These are phyloP conservation scores for Penicillium sp. DNA, from an alignment of 2,329 filamentous ascomycete genomes.

Conservation along the genomic window DNA sequence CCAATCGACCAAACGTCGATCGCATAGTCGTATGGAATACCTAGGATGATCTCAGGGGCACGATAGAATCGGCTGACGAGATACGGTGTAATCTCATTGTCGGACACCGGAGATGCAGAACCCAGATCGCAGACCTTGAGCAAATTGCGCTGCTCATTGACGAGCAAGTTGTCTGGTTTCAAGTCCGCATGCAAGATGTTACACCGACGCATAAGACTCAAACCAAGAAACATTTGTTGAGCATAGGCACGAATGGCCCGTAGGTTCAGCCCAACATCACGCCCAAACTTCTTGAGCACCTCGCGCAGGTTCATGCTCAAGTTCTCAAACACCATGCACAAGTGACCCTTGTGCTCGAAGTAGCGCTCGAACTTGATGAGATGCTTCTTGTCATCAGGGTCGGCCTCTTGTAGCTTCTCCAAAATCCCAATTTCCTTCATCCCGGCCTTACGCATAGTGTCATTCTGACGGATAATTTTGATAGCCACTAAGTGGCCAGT, in stretches of 20 bases:
- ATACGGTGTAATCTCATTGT: slow-evolving; percentile 89
- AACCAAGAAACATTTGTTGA: slow-evolving; percentile 85
- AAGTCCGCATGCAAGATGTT: slow-evolving; percentile 93
- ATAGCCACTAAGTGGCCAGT: slow-evolving; percentile 78
- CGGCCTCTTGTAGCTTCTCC: slow-evolving; percentile 75
- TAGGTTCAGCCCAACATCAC: slow-evolving; percentile 87
- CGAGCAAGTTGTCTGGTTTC: slow-evolving; percentile 95
- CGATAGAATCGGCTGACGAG: slow-evolving; percentile 96
- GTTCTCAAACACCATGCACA: slow-evolving; percentile 97
- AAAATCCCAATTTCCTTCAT: slow-evolving; percentile 92
- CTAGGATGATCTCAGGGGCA: slow-evolving; percentile 92
- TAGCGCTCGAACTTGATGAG: slow-evolving; percentile 79
- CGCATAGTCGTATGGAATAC: slow-evolving; percentile 89
- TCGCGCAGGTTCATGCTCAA: slow-evolving; percentile 87
- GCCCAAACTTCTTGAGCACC: slow-evolving; percentile 90
- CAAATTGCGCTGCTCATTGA: slow-evolving; percentile 73
- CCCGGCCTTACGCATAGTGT: slow-evolving; percentile 82
- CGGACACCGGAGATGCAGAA: slow-evolving; percentile 85
- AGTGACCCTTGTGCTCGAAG: slow-evolving; percentile 90
- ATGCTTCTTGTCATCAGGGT: slow-evolving; percentile 85
- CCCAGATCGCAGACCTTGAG: slow-evolving; percentile 96
- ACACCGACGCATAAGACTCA: slow-evolving; percentile 83
- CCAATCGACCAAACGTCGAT: slow-evolving; percentile 98
- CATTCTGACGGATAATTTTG: slow-evolving; percentile 97
- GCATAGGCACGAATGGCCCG: slow-evolving; percentile 82